A percentile compares a stretch with the other conserved stretches of the same genome.
phyloP scores from a whole-genome alignment of 1,284 basidiomycete species.

The Cryptococcus jaspeensis region DNA sequence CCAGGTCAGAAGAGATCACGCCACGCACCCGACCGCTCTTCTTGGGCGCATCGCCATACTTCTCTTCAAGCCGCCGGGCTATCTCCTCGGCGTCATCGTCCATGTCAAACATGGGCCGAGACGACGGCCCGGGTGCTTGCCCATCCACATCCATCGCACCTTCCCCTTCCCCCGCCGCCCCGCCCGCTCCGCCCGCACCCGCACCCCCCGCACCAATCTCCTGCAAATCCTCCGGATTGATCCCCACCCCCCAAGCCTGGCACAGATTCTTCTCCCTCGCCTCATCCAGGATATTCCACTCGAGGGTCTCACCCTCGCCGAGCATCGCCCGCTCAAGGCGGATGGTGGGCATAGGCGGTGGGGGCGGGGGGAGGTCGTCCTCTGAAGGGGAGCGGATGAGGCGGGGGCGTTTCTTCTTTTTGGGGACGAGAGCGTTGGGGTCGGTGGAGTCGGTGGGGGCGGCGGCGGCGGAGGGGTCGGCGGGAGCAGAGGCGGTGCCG shows the following conservation, averaged over 20 bases:
- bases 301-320: slow-evolving; percentile 22
- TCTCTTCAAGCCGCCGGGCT: slow-evolving; percentile 35
- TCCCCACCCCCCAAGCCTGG: slow-evolving; percentile 20
- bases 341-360: slow-evolving; percentile 46
- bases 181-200: background rate
- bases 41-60: slow-evolving; percentile 28
- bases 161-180: background rate
- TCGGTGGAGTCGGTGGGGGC: background rate
- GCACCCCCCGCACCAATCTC: slow-evolving; percentile 9
- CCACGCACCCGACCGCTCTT: slow-evolving; percentile 18
- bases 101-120: slow-evolving; percentile 7
- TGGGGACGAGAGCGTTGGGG: slow-evolving; percentile 30
- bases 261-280: slow-evolving; percentile 32
- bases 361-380: slow-evolving; percentile 45
- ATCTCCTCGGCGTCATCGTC: slow-evolving; percentile 33
- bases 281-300: slow-evolving; percentile 41
- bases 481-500: slow-evolving; percentile 1
- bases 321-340: slow-evolving; percentile 30
- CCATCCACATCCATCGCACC: slow-evolving; percentile 1
- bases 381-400: slow-evolving; percentile 24
- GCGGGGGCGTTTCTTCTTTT: slow-evolving; percentile 35
- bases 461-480: background rate
- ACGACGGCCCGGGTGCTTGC: background rate
- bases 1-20: background rate
- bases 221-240: slow-evolving; percentile 10